Percentiles rank a stretch among this genome's conserved stretches.
These are phyloP conservation scores for Penicillium nordicum DNA, from an alignment of 2,329 filamentous ascomycete species.

Conservation along the genomic window DNA sequence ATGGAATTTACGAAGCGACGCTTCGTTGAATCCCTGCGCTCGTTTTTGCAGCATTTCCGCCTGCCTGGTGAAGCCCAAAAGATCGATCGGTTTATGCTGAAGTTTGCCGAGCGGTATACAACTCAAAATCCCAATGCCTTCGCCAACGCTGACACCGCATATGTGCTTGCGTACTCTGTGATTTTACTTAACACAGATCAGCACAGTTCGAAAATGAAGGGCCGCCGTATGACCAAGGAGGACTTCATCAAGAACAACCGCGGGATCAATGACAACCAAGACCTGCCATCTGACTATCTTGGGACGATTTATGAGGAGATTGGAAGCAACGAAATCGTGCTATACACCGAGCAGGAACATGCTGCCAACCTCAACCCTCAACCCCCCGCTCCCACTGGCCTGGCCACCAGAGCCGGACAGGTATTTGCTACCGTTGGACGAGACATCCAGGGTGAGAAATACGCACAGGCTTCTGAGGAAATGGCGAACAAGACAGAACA, in stretches of 20 bases:
- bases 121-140: slow-evolving; percentile 95
- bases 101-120: slow-evolving; percentile 95
- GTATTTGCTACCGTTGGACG: slow-evolving; percentile 88
- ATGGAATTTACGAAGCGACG: slow-evolving; percentile 92
- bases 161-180: slow-evolving; percentile 92
- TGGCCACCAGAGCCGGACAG: slow-evolving; percentile 80
- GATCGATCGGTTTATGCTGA: slow-evolving; percentile 99
- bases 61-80: slow-evolving; percentile 96
- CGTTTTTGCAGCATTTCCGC: slow-evolving; percentile 91
- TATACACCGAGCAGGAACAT: slow-evolving; percentile 85
- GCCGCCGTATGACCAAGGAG: slow-evolving; percentile 83
- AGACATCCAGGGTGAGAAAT: slow-evolving; percentile 87
- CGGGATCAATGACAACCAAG: slow-evolving; percentile 93
- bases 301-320: slow-evolving; percentile 91
- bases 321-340: slow-evolving; percentile 82
- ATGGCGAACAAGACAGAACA: slow-evolving; percentile 79
- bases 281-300: slow-evolving; percentile 90
- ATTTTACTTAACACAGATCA: slow-evolving; percentile 96
- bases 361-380: slow-evolving; percentile 73
- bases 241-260: slow-evolving; percentile 99
- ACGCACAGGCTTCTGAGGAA: slow-evolving; percentile 91
- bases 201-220: slow-evolving; percentile 81
- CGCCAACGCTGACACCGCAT: slow-evolving; percentile 96
- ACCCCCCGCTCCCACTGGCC: slow-evolving; percentile 59
- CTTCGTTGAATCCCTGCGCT: slow-evolving; percentile 86